Base-by-base conservation (phyloP, 441 rosid genomes). In the Gossypium lobatum region DNA sequence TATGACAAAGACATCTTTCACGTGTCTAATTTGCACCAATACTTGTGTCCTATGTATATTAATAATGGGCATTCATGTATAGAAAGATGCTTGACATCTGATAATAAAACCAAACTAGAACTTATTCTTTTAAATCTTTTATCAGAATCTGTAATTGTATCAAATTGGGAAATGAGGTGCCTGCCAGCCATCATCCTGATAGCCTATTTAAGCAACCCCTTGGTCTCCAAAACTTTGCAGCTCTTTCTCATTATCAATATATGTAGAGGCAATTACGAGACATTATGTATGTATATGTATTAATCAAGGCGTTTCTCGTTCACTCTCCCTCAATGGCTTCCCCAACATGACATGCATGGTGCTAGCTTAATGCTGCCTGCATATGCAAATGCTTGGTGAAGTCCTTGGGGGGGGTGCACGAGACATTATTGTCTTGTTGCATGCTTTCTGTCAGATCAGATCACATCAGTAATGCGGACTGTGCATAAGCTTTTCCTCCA, bases 241-340 rank as follows among this genome's bases (percentile, higher is more conserved):
- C 60, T 54, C 60, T 53, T 53, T n/a, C 58, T n/a, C 55, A 45
- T 45, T 18, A 21, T 9, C 28, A 23, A 8, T n/a, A 2, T 1
- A 3, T 9, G n/a, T 3, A 60, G 20, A 6, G 20, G 7, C 21
- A 17, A 18, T 6, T 7, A 8, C 23, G 1, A 10, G 2, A 6
- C 1, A 55, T 18, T 34, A 62, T 7, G 64, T 10, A 17, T 1
- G 3, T 17, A 17, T 2, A 39, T 10, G 13, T 53, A 6, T 53
- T 10, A 39, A 65, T 5, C 70, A 68, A 64, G 76, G 50, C 28
- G 39, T 11, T 45, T 13, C 23, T 8, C 39, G 2, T 53, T 8
- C 71, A 73, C 71, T 73, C 76, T 73, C 64, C 76, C 71, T 73
- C 71, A 64, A 73, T 1, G 71, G 64, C 76, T 64, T 72, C 69